Evolutionary conservation across 257 asterid species (phyloP).

Genomic region (Solanum dulcamara): DNA sequence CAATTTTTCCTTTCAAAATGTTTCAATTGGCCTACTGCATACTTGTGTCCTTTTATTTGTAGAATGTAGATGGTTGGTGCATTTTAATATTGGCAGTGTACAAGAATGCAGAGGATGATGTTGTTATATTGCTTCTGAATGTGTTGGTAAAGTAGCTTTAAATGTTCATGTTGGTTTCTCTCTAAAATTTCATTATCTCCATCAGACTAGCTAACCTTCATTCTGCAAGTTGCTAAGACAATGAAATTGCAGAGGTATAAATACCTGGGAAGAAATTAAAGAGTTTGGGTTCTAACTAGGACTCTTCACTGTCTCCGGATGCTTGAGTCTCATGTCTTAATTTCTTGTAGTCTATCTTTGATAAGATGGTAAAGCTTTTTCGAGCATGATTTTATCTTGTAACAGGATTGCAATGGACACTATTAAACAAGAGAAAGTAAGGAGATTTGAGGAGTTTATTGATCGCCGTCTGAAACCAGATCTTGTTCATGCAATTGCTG

Average conservation of each 20-base stretch:
- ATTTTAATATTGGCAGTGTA: too few relatives aligned
- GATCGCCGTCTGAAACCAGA: constrained; percentile 82
- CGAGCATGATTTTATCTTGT: neutral
- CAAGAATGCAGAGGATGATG: too few relatives aligned
- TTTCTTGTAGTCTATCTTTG: neutral
- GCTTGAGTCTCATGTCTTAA: neutral
- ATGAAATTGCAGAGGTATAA: too few relatives aligned
- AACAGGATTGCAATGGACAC: constrained; percentile 45
- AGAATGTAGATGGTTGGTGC: too few relatives aligned
- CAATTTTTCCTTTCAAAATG: neutral
- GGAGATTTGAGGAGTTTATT: constrained; percentile 62
- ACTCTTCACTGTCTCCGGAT: neutral
- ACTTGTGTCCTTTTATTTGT: too few relatives aligned
- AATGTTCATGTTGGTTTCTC: neutral
- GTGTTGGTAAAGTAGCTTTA: neutral
- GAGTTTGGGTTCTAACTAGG: neutral
- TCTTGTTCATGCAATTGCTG: constrained; percentile 68
- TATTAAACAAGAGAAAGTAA: constrained; percentile 41
- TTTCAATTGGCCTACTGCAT: too few relatives aligned
- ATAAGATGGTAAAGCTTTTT: neutral
- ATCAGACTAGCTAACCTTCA: neutral
- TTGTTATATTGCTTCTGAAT: too few relatives aligned
- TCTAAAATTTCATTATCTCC: neutral
- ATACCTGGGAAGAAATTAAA: neutral
- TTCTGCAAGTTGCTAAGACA: neutral